Percentiles rank a stretch among this genome's conserved stretches.
These are phyloP conservation scores for Diutina siamensis DNA, from an alignment of 1,139 yeast genomes.

Conservation along the genomic window DNA sequence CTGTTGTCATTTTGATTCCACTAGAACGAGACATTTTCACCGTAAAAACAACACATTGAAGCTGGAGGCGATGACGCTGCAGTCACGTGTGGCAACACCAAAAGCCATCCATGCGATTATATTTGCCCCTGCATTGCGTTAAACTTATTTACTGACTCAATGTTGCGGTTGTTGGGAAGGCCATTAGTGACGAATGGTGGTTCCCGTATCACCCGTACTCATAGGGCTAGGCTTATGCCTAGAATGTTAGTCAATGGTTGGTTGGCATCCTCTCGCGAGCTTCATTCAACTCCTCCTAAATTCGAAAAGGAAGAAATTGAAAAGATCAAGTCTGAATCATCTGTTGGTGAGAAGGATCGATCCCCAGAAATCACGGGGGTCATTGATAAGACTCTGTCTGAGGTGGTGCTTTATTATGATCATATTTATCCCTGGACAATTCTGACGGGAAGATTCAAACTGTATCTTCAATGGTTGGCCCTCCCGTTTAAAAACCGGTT, in stretches of 20 bases:
- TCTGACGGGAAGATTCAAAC: constrained; percentile 15
- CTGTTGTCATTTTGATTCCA: neutral
- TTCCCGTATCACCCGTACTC: too few species aligned
- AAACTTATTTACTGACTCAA: too few species aligned
- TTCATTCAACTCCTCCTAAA: neutral
- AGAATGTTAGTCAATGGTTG: too few species aligned
- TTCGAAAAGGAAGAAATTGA: constrained; percentile 15
- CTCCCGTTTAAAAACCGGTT: constrained; percentile 10
- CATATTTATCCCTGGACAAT: constrained; percentile 32
- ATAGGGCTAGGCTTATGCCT: too few species aligned
- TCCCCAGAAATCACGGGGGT: constrained; percentile 35
- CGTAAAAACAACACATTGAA: neutral
- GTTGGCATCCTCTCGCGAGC: too few species aligned
- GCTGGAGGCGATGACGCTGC: neutral
- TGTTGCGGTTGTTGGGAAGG: too few species aligned
- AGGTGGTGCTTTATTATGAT: constrained; percentile 45
- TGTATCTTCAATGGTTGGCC: constrained; percentile 14
- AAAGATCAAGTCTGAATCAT: constrained; percentile 23
- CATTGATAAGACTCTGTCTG: constrained; percentile 24
- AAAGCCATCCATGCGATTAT: too few species aligned
- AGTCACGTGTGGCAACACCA: too few species aligned
- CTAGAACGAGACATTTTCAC: neutral
- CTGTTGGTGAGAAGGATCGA: constrained; percentile 20
- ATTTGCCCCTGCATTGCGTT: neutral
- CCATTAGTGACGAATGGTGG: too few species aligned